Base-by-base conservation (phyloP, 768 basidiomycete genomes). In the Rhodotorula kratochvilovae region DNA sequence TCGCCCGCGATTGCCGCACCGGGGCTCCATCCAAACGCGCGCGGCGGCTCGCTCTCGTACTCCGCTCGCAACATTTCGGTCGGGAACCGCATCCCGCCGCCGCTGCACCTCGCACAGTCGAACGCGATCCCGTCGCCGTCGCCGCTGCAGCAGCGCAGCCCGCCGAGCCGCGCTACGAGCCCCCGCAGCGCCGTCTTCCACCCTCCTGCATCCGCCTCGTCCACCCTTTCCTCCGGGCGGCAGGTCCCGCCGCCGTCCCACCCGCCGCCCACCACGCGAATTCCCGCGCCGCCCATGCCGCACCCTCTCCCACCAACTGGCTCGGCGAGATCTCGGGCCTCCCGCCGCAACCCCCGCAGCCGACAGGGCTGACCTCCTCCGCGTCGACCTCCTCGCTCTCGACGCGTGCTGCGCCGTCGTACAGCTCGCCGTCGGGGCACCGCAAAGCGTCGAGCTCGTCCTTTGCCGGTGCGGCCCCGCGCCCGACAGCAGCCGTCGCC, bases 151-250 rank as follows among this genome's bases (percentile, higher is more conserved):
- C 83, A n/a, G 67, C n/a, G 50, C 62, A 39, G 82, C 82, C 29
- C 80, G 79, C 51, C 76, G 78, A 73, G 77, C 76, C n/a, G 60
- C 35, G n/a, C 70, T 21, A 73, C 66, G 75, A 80, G 31, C 74
- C 75, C 64, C 77, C 80, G 67, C 79, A 74, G 81, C 80, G 70
- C 78, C 79, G 80, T 77, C 8, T 83, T 79, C 58, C 86, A 83
- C 7, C 74, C 76, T 79, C 70, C 73, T 85, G 25, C 29, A 2
- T 54, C 50, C 27, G 56, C 33, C 21, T 19, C 33, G 12, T 23
- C 31, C 6, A 27, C 31, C 21, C 33, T 55, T 13, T 35, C 56
- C 35, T 13, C 27, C n/a, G 51, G 13, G n/a, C 51, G 51, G 51
- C 51, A 27, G 27, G 51, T 10, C 5, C 64, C 53, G 70, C 78